These are phyloP conservation scores for Barnettozyma vustinii DNA, from an alignment of 805 yeast genomes.

Conservation along the genomic window DNA sequence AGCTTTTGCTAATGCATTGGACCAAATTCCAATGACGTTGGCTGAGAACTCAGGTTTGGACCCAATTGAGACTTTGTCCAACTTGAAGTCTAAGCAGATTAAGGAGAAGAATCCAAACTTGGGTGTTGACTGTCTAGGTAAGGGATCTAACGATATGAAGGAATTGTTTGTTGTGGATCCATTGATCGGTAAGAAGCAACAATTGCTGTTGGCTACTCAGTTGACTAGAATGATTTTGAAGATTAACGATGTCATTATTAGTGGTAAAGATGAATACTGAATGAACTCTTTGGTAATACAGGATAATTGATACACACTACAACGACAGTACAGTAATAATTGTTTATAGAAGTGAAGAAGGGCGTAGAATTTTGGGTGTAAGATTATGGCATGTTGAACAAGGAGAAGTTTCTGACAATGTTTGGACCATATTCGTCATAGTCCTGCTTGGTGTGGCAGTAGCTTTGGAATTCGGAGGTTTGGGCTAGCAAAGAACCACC, in stretches of 20 bases:
- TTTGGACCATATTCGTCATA: constrained; percentile 98
- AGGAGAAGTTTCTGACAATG: constrained; percentile 93
- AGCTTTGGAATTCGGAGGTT: constrained; percentile 92
- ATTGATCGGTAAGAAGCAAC: constrained; percentile 95
- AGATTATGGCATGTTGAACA: constrained; percentile 76
- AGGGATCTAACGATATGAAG: constrained; percentile 87
- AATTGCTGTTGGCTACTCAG: constrained; percentile 91
- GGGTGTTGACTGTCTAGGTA: constrained; percentile 93
- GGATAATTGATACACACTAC: background rate
- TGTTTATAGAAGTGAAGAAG: background rate
- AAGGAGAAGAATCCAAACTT: constrained; percentile 61
- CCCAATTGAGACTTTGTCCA: constrained; percentile 85
- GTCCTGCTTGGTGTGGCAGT: constrained; percentile 94
- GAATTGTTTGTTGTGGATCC: constrained; percentile 95
- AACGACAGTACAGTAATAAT: background rate
- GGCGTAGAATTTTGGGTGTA: background rate
- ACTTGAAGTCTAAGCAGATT: constrained; percentile 79
- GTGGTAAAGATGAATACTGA: constrained; percentile 72
- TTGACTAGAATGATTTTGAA: constrained; percentile 95
- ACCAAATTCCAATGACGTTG: constrained; percentile 85
- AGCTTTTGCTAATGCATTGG: constrained; percentile 88
- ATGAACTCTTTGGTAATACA: background rate
- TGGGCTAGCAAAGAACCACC: constrained; percentile 97
- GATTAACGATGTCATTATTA: constrained; percentile 92
- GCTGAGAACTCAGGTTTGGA: constrained; percentile 97